phyloP scores from a whole-genome alignment of 305 asterid species.

The Fraxinus baroniana region DNA sequence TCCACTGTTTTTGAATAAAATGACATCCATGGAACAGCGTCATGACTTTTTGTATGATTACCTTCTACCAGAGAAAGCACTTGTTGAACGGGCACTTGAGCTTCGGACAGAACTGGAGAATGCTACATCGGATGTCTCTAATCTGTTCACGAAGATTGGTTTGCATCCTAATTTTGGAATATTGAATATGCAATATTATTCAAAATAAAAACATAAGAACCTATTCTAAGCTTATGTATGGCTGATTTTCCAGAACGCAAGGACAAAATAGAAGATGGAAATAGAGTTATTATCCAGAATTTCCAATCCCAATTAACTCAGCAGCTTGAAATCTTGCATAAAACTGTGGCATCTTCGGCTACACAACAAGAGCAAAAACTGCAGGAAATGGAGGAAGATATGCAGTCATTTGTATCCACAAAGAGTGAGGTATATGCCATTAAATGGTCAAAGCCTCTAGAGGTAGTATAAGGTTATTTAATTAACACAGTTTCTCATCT shows the following conservation, averaged over 20 bases:
- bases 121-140: constrained; percentile 45
- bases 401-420: constrained; percentile 38
- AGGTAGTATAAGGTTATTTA: background rate
- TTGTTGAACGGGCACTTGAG: constrained; percentile 48
- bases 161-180: constrained; percentile 15
- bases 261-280: constrained; percentile 42
- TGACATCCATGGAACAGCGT: background rate
- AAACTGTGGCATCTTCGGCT: constrained; percentile 38
- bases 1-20: background rate
- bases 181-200: background rate
- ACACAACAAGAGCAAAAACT: constrained; percentile 46
- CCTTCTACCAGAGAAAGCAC: constrained; percentile 38
- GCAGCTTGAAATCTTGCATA: constrained; percentile 44
- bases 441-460: constrained; percentile 10
- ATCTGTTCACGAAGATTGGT: constrained; percentile 47
- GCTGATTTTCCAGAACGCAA: constrained; percentile 37
- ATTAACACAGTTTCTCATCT: constrained; percentile 3
- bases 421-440: constrained; percentile 41
- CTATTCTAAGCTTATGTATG: background rate
- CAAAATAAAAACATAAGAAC: background rate
- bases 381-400: constrained; percentile 42
- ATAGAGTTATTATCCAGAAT: constrained; percentile 36
- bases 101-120: constrained; percentile 55
- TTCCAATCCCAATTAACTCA: constrained; percentile 41
- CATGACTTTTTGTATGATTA: background rate